Conservation (phyloP, 371 early-diverging fungal genomes). For the Smittium culicis region DNA sequence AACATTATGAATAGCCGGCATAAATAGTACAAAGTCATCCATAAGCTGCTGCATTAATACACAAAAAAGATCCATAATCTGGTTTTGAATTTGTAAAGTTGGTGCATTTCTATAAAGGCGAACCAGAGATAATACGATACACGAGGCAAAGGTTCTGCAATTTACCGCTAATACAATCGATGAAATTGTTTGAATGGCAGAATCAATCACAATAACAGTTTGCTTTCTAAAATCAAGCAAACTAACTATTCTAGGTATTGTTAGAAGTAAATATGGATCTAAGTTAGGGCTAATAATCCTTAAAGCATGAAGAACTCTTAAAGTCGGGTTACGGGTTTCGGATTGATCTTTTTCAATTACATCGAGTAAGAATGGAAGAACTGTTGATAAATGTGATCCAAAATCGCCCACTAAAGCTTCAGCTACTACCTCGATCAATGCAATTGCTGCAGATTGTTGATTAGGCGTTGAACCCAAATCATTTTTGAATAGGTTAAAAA, state of each 20-base stretch:
- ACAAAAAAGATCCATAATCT: conserved; percentile 70
- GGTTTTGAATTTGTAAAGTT: conserved; percentile 42
- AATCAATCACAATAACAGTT: conserved; percentile 46
- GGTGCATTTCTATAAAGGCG: conserved; percentile 45
- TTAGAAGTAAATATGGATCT: conserved; percentile 86
- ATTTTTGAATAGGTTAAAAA: conserved; percentile 40
- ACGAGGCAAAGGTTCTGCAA: conserved; percentile 77
- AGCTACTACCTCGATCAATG: conserved; percentile 48
- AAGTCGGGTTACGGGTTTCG: conserved; percentile 54
- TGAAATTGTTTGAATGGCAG: conserved; percentile 66
- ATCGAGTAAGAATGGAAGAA: conserved; percentile 67
- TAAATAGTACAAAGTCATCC: conserved; percentile 75
- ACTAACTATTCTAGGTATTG: conserved; percentile 73
- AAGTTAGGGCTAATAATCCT: conserved; percentile 74
- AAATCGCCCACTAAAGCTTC: conserved; percentile 50
- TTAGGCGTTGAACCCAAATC: conserved; percentile 34
- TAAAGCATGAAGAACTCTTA: conserved; percentile 68
- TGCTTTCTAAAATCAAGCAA: conserved; percentile 64
- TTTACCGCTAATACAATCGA: conserved; percentile 64
- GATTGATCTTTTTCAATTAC: conserved; percentile 66
- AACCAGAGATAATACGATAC: conserved; percentile 81
- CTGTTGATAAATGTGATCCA: conserved; percentile 48
- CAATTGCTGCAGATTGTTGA: conserved; percentile 40
- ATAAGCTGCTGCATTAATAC: conserved; percentile 73
- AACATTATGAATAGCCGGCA: conserved; percentile 75